A percentile compares a stretch with the other conserved stretches of the same genome.
Evolutionary conservation across 257 asterid genomes (phyloP).

Genomic region (Phtheirospermum japonicum): DNA sequence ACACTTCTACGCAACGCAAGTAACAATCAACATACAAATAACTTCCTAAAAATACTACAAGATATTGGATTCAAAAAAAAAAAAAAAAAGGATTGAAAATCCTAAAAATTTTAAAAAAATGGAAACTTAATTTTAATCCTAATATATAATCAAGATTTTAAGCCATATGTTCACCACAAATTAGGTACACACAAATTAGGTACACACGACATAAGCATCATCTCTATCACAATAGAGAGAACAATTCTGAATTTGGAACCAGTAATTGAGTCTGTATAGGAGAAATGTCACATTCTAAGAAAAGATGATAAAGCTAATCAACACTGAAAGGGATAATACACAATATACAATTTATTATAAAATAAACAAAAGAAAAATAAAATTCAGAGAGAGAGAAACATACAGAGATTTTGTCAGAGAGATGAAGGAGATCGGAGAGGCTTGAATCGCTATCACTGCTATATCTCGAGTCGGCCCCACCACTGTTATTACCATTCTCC

Average conservation of each 20-base stretch:
- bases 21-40: too few species aligned
- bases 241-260: background rate
- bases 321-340: background rate
- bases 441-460: constrained; percentile 81
- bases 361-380: background rate
- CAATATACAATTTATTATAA: background rate
- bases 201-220: background rate
- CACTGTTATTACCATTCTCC: constrained; percentile 59
- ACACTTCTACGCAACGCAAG: too few species aligned
- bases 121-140: too few species aligned
- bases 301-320: background rate
- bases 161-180: background rate
- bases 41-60: too few species aligned
- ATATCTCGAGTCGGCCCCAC: constrained; percentile 51
- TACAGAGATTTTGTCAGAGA: constrained; percentile 63
- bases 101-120: too few species aligned
- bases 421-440: constrained; percentile 52
- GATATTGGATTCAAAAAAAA: too few species aligned
- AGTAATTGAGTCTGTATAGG: too few species aligned
- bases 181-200: background rate
- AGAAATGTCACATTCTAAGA: background rate
- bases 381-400: constrained; percentile 26
- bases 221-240: background rate
- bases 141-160: too few species aligned
- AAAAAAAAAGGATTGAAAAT: too few species aligned